Base-by-base conservation (phyloP, 768 basidiomycete species). In the Infundibulicybe gibba region DNA sequence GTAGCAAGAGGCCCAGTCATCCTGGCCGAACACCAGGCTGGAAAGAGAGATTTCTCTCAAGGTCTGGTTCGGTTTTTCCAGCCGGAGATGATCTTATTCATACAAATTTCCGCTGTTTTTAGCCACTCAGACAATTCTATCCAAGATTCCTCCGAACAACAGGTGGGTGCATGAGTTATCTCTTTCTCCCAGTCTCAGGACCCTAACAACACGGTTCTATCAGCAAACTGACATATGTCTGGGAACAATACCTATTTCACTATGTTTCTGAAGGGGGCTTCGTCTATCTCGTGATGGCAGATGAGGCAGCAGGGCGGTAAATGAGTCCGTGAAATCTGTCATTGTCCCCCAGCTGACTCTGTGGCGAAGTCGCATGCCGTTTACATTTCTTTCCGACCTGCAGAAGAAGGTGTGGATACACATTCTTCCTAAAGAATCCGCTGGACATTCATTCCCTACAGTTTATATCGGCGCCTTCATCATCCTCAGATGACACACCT, bases 191-290 rank as follows among this genome's bases (percentile, higher is more conserved):
- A n/a, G 16, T 39, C 30, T 11, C 20, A 25, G 25, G 19, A 13
- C 20, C 12, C 13, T 19, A 47, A 16, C 12, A n/a, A 17, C 17
- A 32, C 44, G 41, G 31, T 20, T 45, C 43, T 45, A 60, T 70
- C 62, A 87, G 84, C 70, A 88, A 88, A 65, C 71, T 86, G 47
- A 84, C 84, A 47, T 91, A 93, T 75, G 89, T 87, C 48, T 92
- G 90, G 90, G 90, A 91, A 58, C 85, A 94, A 67, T 94, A 88
- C 59, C 75, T 94, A 9, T 94, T 97, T 59, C 94, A 97, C 67
- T 97, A 97, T 66, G 77, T 95, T 54, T 89, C 90, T 5, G 90
- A 92, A 53, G 85, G 83, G 14, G 91, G 91, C 0, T 83, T 90
- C 61, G 84, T 85, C 32, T 94, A 87, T 64, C 78, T 98, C 17